Evolutionary conservation across 2,329 filamentous ascomycete species (phyloP).

Genomic region (Diaporthe velutina): DNA sequence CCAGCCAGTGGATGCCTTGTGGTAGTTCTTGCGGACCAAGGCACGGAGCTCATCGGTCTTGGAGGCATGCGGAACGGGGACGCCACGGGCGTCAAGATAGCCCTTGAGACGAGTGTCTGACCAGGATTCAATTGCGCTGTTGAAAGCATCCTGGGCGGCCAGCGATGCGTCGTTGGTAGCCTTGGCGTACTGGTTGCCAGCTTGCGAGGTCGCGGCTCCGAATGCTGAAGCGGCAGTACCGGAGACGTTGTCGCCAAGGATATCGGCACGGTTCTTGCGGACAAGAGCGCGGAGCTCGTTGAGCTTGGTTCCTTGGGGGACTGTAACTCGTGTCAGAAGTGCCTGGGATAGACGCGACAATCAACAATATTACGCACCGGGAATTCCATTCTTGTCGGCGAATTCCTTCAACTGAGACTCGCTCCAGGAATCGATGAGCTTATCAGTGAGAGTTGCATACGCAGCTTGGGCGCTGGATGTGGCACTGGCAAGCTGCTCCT

Average conservation of each 20-base stretch:
- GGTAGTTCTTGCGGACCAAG: slow-evolving; percentile 78
- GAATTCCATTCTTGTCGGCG: slow-evolving; percentile 88
- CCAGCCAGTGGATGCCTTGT: slow-evolving; percentile 77
- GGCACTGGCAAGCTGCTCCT: slow-evolving; percentile 71
- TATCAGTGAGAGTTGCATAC: slow-evolving; percentile 82
- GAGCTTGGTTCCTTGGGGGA: slow-evolving; percentile 90
- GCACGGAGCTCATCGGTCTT: slow-evolving; percentile 81
- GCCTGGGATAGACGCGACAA: background rate
- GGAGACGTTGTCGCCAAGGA: slow-evolving; percentile 75
- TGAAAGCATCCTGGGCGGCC: slow-evolving; percentile 76
- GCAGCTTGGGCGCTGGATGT: slow-evolving; percentile 76
- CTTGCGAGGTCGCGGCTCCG: slow-evolving; percentile 80
- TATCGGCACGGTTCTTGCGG: slow-evolving; percentile 84
- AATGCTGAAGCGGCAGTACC: slow-evolving; percentile 71
- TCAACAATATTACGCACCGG: slow-evolving; percentile 47
- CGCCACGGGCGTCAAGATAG: slow-evolving; percentile 81
- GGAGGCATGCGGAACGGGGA: slow-evolving; percentile 79
- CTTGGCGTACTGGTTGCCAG: slow-evolving; percentile 81
- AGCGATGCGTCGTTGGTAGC: slow-evolving; percentile 78
- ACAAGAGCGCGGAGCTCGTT: slow-evolving; percentile 92
- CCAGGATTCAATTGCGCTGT: slow-evolving; percentile 73
- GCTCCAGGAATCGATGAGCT: slow-evolving; percentile 89
- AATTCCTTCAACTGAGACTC: slow-evolving; percentile 92
- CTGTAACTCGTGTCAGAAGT: slow-evolving; percentile 57
- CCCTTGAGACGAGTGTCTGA: slow-evolving; percentile 83